phyloP scores from a whole-genome alignment of 768 basidiomycete genomes.

The Lentinus tigrinus region DNA sequence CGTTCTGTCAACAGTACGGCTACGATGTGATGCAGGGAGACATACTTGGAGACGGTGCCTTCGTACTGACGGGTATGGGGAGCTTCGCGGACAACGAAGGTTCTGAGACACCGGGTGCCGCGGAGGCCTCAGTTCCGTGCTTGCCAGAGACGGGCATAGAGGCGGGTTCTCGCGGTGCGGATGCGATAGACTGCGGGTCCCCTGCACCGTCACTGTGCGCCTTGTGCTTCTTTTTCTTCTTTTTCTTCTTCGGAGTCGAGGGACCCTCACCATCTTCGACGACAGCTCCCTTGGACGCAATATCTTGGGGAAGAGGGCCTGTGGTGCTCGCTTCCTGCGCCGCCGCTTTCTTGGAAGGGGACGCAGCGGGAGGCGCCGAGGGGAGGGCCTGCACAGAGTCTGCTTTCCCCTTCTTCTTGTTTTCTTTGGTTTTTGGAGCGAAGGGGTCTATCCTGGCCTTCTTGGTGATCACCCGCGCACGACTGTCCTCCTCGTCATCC shows the following conservation, averaged over 20 bases:
- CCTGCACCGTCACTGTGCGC: background rate
- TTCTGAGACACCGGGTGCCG: too few relatives aligned
- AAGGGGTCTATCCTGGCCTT: constrained; percentile 63
- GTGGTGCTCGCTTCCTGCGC: background rate
- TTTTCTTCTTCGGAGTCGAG: constrained; percentile 7
- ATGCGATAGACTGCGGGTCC: constrained; percentile 13
- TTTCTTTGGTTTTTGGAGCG: constrained; percentile 33
- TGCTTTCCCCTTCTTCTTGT: constrained; percentile 42
- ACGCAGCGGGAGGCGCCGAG: background rate
- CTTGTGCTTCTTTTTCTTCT: constrained; percentile 31
- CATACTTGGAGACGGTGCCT: too few relatives aligned
- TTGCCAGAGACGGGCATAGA: background rate
- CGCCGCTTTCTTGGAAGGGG: background rate
- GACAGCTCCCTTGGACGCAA: background rate
- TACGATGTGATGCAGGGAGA: too few relatives aligned
- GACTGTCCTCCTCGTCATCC: constrained; percentile 58
- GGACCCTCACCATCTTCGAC: background rate
- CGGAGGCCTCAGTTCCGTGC: background rate
- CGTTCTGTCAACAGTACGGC: too few relatives aligned
- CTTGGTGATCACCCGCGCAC: constrained; percentile 57
- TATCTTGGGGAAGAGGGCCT: background rate
- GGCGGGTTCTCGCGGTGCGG: constrained; percentile 19
- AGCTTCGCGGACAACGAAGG: too few relatives aligned
- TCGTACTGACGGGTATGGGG: too few relatives aligned
- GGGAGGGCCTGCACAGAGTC: constrained; percentile 8